Conservation (phyloP, 2,329 filamentous ascomycete genomes). For the Cylindrodendrum hubeiense region DNA sequence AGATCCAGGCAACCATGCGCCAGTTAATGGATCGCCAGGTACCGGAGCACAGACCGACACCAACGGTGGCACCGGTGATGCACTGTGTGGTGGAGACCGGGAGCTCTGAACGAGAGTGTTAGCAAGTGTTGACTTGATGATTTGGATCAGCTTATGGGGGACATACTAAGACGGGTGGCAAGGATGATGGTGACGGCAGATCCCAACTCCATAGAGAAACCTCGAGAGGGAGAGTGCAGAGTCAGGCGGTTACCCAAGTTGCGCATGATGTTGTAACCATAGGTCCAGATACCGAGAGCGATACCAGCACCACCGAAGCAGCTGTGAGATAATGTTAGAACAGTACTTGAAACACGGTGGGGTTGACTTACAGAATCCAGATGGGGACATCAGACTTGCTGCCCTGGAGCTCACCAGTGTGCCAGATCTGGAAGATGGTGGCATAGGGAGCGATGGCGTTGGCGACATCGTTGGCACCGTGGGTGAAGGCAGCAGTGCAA, state of each 20-base stretch:
- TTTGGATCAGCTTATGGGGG: fast-evolving
- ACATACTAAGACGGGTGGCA: constrained; percentile 69
- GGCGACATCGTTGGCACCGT: constrained; percentile 76
- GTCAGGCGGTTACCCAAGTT: constrained; percentile 73
- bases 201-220: constrained; percentile 72
- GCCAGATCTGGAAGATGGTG: constrained; percentile 72
- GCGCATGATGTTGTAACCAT: constrained; percentile 75
- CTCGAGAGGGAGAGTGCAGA: constrained; percentile 70
- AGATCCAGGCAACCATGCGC: constrained; percentile 72
- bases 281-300: constrained; percentile 70
- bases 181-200: constrained; percentile 72
- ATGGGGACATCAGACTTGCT: constrained; percentile 64
- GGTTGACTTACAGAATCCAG: constrained; percentile 64
- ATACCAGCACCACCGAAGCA: constrained; percentile 65
- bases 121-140: neutral
- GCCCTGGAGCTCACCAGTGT: constrained; percentile 56
- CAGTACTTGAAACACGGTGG: neutral
- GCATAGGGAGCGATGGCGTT: constrained; percentile 74
- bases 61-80: constrained; percentile 72
- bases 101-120: constrained; percentile 53
- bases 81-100: constrained; percentile 76
- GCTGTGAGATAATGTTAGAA: constrained; percentile 19
- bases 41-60: constrained; percentile 72
- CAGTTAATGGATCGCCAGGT: constrained; percentile 72
- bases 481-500: constrained; percentile 72